Conservation (phyloP, 2,329 filamentous ascomycete genomes). For the Chaetoscypha palmicola region DNA sequence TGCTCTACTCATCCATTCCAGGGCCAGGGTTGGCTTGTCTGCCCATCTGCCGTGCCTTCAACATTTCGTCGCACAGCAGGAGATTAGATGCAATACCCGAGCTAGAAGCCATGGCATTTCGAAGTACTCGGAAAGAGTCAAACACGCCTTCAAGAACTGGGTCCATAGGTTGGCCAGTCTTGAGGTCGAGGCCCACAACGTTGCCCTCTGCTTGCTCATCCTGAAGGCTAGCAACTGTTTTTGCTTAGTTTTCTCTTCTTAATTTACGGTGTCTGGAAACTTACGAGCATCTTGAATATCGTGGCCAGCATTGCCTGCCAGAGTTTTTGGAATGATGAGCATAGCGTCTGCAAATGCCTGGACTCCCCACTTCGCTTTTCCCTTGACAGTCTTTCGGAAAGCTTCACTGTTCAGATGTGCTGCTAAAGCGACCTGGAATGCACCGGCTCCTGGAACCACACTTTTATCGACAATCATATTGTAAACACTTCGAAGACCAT, state of each 20-base stretch:
- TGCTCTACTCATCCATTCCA: conserved; percentile 51
- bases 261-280: conserved; percentile 34
- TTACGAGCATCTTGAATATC: conserved; percentile 92
- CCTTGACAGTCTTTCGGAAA: conserved; percentile 87
- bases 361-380: conserved; percentile 95
- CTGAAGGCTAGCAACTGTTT: conserved; percentile 71
- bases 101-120: conserved; percentile 90
- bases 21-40: conserved; percentile 55
- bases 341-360: conserved; percentile 92
- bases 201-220: conserved; percentile 82
- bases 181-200: conserved; percentile 76
- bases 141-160: conserved; percentile 87
- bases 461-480: conserved; percentile 99
- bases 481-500: conserved; percentile 92
- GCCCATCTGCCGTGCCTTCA: conserved; percentile 96
- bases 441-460: conserved; percentile 88
- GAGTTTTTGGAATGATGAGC: conserved; percentile 91
- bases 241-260: conserved; percentile 19
- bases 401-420: conserved; percentile 78
- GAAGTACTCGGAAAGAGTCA: conserved; percentile 90
- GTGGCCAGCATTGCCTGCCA: conserved; percentile 91
- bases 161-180: conserved; percentile 89
- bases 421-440: conserved; percentile 92
- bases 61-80: conserved; percentile 88
- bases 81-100: conserved; percentile 94